phyloP scores from a whole-genome alignment of 805 yeast genomes.

The Lipomyces yamadae region DNA sequence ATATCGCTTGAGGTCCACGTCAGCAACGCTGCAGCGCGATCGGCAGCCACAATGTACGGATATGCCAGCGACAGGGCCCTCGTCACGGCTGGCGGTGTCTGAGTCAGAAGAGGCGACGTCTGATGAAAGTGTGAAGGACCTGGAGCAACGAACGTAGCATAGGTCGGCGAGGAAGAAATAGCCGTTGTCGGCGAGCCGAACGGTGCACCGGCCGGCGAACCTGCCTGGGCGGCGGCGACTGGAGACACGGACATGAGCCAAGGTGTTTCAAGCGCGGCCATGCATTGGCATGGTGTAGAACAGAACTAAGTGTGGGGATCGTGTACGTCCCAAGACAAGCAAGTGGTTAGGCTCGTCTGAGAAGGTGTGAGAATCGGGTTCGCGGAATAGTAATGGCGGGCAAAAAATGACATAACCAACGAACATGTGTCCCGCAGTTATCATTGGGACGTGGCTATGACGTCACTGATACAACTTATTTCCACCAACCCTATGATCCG shows the following conservation, averaged over 20 bases:
- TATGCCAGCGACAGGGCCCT: conserved; percentile 81
- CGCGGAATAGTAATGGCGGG: too few species aligned
- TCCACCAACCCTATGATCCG: too few species aligned
- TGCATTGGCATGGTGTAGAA: conserved; percentile 22
- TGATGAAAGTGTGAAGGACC: conserved; percentile 49
- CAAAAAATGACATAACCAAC: too few species aligned
- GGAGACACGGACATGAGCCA: conserved; percentile 35
- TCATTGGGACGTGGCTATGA: too few species aligned
- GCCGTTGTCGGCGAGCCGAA: conserved; percentile 21
- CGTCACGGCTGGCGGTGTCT: conserved; percentile 91
- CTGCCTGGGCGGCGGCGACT: conserved; percentile 25
- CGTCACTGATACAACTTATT: too few species aligned
- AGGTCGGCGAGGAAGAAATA: conserved; percentile 40
- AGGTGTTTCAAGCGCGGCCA: conserved; percentile 39
- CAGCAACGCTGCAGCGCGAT: conserved; percentile 68
- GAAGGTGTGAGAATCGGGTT: too few species aligned
- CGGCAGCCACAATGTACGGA: conserved; percentile 78
- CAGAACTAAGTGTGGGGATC: background rate
- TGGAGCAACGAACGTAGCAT: conserved; percentile 48
- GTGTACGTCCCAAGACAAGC: background rate
- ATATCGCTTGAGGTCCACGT: conserved; percentile 92
- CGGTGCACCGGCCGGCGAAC: conserved; percentile 16
- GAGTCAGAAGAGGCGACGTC: conserved; percentile 80
- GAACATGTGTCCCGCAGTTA: too few species aligned
- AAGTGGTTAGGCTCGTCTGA: background rate